Base-by-base conservation (phyloP, 306 rosid species). In the Heteromeles arbutifolia region DNA sequence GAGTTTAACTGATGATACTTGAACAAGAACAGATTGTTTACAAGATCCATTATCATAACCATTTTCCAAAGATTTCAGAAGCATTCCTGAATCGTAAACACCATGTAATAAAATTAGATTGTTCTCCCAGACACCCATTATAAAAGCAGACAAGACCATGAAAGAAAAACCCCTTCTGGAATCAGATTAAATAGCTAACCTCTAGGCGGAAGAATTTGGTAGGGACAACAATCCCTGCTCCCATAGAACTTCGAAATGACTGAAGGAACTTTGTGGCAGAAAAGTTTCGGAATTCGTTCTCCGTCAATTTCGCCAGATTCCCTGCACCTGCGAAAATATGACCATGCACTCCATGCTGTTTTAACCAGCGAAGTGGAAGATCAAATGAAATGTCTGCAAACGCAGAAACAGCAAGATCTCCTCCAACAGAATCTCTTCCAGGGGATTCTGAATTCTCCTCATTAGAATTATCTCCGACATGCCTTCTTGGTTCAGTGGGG, bases 271-370 rank as follows among this genome's bases (percentile, higher is more conserved):
- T 89, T 70, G 70, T 74, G 74, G 85, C 79, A 61, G 99, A 84
- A 82, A 96, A 89, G 57, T 75, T 81, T 66, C 70, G 86, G 78
- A 84, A 96, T 86, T 86, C 93, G 22, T 89, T 81, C 91, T 96
- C 97, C 0, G 96, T 88, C 76, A 96, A 79, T 80, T 96, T 90
- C 12, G 97, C 90, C 54, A 85, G 78, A 84, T 92, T 96, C 74
- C 98, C 99, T 11, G 89, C 89, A 83, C 99, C 93, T 50, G 97
- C 97, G 84, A 96, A 96, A 78, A 92, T 74, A 82, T 96, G 99
- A 53, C 97, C 97, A 74, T 96, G 98, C 71, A 96, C 84, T 63
- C 99, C 98, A 64, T 73, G 89, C 82, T 96, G 90, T 89, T 92
- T 88, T 83, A 96, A 81, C 99, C 92, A 92, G 80, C 86, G 82